Conservation (phyloP, 2,329 filamentous ascomycete species). For the Claviceps cyperi region DNA sequence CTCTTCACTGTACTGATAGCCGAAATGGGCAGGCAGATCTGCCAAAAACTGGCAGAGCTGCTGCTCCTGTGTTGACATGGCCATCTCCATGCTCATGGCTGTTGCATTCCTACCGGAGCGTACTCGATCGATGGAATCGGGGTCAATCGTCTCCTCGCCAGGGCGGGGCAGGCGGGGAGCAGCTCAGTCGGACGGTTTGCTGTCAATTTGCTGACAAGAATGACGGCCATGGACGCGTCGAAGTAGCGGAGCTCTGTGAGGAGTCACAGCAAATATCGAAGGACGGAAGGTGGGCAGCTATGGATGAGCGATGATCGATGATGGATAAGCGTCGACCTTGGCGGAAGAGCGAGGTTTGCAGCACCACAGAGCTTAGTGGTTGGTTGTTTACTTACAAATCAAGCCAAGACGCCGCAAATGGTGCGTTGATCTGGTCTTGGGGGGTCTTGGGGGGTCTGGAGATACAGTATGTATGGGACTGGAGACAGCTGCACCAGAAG, state of each 20-base stretch:
- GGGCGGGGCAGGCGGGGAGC: conserved; percentile 1
- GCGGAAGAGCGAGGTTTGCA: too few relatives aligned
- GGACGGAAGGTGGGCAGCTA: background rate
- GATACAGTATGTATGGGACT: too few relatives aligned
- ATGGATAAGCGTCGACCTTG: background rate
- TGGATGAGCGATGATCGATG: too few relatives aligned
- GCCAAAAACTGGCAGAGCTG: conserved; percentile 74
- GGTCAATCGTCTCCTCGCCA: background rate
- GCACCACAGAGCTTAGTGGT: too few relatives aligned
- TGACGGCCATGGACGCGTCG: conserved; percentile 1
- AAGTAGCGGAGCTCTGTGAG: background rate
- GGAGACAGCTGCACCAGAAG: too few relatives aligned
- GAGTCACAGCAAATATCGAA: background rate
- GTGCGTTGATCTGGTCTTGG: too few relatives aligned
- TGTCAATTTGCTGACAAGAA: background rate
- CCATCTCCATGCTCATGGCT: conserved; percentile 32
- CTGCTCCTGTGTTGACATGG: conserved; percentile 55
- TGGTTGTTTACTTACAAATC: too few relatives aligned
- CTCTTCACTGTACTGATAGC: conserved; percentile 59
- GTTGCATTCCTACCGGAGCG: conserved; percentile 12
- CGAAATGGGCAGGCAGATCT: conserved; percentile 57
- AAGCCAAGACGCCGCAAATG: too few relatives aligned
- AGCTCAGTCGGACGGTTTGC: conserved; percentile 7
- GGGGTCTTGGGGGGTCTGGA: too few relatives aligned
- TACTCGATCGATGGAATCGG: background rate